Conservation (phyloP, 192 early-diverging fungal genomes). For the Coemansia sp. region DNA sequence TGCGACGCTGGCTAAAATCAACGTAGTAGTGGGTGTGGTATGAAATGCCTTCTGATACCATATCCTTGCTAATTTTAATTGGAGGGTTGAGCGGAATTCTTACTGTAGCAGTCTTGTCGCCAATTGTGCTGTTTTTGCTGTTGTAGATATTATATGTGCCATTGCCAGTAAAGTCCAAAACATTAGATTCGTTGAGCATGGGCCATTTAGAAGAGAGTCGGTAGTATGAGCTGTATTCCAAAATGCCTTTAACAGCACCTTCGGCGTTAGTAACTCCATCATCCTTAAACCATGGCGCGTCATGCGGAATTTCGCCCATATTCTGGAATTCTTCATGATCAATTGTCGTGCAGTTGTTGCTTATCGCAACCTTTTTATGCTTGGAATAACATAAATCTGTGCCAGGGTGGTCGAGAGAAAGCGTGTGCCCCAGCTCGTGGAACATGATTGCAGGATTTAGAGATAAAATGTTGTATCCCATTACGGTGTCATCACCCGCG, state of each 20-base stretch:
- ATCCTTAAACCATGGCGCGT: slow-evolving; percentile 1
- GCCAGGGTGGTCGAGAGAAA: background rate
- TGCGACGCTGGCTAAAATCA: background rate
- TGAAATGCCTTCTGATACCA: background rate
- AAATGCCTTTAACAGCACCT: background rate
- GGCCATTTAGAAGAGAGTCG: background rate
- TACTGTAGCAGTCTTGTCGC: background rate
- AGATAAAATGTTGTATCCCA: background rate
- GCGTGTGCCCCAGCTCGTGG: slow-evolving; percentile 1
- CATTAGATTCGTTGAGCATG: slow-evolving; percentile 1
- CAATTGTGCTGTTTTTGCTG: background rate
- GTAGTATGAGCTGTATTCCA: slow-evolving; percentile 2
- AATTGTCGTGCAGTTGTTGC: background rate
- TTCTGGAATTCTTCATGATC: background rate
- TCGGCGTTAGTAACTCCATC: slow-evolving; percentile 2
- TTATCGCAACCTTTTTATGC: background rate
- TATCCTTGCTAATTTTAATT: background rate
- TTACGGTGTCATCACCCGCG: background rate
- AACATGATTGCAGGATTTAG: background rate
- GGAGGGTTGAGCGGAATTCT: slow-evolving; percentile 1
- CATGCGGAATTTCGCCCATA: background rate
- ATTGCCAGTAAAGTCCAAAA: background rate
- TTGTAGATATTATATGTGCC: background rate
- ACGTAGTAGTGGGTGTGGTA: slow-evolving; percentile 5
- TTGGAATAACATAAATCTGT: background rate